A percentile compares a stretch with the other conserved stretches of the same genome.
phyloP scores from a whole-genome alignment of 495 filamentous ascomycete species.

The Penicillium daleae region DNA sequence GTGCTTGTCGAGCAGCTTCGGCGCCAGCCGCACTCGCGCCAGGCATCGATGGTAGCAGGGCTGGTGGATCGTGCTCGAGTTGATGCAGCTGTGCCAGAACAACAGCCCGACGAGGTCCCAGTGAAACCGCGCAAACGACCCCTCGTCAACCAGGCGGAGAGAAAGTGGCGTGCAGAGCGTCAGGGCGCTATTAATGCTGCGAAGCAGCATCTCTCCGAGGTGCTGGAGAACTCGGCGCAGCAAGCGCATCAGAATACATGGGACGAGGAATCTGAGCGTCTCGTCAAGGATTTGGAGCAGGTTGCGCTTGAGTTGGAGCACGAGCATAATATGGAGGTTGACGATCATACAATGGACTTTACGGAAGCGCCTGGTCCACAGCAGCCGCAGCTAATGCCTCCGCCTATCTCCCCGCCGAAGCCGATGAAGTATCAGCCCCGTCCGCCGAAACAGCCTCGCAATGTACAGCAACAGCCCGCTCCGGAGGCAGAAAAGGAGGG shows the following conservation, averaged over 20 bases:
- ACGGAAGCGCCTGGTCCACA: background rate
- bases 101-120: constrained; percentile 2
- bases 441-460: constrained; percentile 37
- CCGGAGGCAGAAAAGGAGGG: constrained; percentile 14
- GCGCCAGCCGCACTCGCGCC: constrained; percentile 43
- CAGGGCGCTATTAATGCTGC: constrained; percentile 43
- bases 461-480: constrained; percentile 17
- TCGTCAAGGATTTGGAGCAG: constrained; percentile 51
- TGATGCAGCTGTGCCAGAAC: background rate
- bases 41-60: constrained; percentile 45
- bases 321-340: constrained; percentile 23
- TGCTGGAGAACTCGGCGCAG: constrained; percentile 39
- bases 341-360: background rate
- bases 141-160: constrained; percentile 50
- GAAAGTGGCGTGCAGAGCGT: constrained; percentile 46
- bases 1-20: constrained; percentile 49
- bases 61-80: constrained; percentile 30
- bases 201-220: constrained; percentile 43
- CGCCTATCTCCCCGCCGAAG: constrained; percentile 25
- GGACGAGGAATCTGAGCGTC: constrained; percentile 48
- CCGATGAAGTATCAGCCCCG: constrained; percentile 45
- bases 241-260: constrained; percentile 40
- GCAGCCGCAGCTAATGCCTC: background rate
- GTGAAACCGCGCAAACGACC: constrained; percentile 44
- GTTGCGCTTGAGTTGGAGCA: constrained; percentile 50